Conservation (phyloP, 2,329 filamentous ascomycete genomes). For the Botrytis paeoniae region DNA sequence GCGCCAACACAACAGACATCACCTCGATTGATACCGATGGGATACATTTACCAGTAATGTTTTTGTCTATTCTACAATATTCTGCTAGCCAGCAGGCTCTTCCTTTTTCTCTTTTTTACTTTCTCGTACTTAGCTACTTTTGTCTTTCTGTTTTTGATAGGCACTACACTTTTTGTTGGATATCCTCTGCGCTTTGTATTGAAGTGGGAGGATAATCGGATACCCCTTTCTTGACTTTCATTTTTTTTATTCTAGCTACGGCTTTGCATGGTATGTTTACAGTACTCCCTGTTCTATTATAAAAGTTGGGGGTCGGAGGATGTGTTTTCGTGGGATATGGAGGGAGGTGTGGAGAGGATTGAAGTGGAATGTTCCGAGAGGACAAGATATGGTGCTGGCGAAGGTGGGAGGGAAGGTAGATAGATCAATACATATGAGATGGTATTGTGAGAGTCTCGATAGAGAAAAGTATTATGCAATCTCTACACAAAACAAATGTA, state of each 20-base stretch:
- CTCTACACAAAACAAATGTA: not conserved
- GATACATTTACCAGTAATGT: not conserved
- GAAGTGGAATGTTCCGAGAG: not conserved
- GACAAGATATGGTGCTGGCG: not conserved
- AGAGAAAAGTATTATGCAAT: not conserved
- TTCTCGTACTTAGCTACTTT: constrained; percentile 7
- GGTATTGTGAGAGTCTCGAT: not conserved
- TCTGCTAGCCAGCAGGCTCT: not conserved
- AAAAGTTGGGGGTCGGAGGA: not conserved
- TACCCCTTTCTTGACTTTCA: constrained; percentile 9
- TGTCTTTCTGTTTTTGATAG: not conserved
- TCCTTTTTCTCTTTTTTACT: not conserved
- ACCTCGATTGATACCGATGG: not conserved
- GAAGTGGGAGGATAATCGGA: not conserved
- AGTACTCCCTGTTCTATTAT: not conserved
- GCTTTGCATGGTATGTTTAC: not conserved
- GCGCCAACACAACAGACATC: not conserved
- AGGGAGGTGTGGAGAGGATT: not conserved
- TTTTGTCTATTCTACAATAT: constrained; percentile 5
- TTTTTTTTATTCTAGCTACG: not conserved
- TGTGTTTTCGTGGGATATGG: not conserved
- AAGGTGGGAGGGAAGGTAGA: not conserved
- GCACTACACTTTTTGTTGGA: not conserved
- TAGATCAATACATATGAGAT: not conserved
- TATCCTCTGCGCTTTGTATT: constrained; percentile 6